These are phyloP conservation scores for Leishmania tarentolae DNA, from an alignment of 208 protist species.

Conservation along the genomic window DNA sequence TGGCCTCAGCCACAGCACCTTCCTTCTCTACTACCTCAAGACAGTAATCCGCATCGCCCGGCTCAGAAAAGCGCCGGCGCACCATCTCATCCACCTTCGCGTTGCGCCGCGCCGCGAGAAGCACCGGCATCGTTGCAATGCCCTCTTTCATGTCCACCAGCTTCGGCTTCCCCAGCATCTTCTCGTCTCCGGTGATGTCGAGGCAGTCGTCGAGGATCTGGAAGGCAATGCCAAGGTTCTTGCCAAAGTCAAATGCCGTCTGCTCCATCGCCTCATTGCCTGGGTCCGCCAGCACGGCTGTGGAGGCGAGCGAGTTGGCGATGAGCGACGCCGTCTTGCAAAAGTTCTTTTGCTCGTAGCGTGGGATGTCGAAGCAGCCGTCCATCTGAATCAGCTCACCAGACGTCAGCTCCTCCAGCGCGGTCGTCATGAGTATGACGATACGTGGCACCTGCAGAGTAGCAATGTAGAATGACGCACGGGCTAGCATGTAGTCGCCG, in stretches of 20 bases:
- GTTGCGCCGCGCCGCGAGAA: slow-evolving; percentile 70
- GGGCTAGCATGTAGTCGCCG: slow-evolving; percentile 94
- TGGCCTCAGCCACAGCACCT: slow-evolving; percentile 58
- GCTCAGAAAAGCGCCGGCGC: slow-evolving; percentile 55
- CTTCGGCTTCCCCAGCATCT: slow-evolving; percentile 77
- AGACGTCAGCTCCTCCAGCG: slow-evolving; percentile 92
- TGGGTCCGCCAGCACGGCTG: slow-evolving; percentile 84
- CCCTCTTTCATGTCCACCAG: slow-evolving; percentile 82
- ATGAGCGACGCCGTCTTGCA: slow-evolving; percentile 95
- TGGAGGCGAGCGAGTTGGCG: slow-evolving; percentile 88
- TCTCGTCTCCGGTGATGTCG: slow-evolving; percentile 87
- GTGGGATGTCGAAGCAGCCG: slow-evolving; percentile 70
- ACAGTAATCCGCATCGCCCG: slow-evolving; percentile 47
- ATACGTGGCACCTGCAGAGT: slow-evolving; percentile 86
- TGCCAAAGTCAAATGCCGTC: slow-evolving; percentile 83
- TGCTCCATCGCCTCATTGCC: slow-evolving; percentile 49
- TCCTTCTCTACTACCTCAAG: slow-evolving; percentile 52
- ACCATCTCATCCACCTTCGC: slow-evolving; percentile 51
- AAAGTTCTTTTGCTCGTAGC: slow-evolving; percentile 93
- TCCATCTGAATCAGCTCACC: slow-evolving; percentile 96
- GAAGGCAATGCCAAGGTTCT: slow-evolving; percentile 94
- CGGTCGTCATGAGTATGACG: slow-evolving; percentile 91
- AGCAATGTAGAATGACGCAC: slow-evolving; percentile 88
- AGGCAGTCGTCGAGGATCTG: slow-evolving; percentile 96
- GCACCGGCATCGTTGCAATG: slow-evolving; percentile 79